Base-by-base conservation (phyloP, 2,329 filamentous ascomycete species). In the Pestalotiopsis sp. region DNA sequence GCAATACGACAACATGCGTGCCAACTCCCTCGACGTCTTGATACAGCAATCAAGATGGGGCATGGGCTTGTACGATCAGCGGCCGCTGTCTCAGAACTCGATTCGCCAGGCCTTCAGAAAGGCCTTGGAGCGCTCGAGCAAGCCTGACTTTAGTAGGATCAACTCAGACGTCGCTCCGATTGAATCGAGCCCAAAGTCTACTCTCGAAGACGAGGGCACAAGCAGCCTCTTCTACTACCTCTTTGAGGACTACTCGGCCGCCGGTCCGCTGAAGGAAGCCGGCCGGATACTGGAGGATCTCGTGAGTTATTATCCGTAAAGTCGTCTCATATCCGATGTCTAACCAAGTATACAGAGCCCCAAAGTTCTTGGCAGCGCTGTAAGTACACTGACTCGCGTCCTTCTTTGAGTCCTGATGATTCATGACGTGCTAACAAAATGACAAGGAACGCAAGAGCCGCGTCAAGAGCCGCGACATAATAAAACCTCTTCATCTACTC, bases 191-290 rank as follows among this genome's bases (percentile, higher is more conserved):
- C 71, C 69, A 61, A 61, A 64, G 22, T 69, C 69, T 7, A 72
- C 68, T 62, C 20, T 76, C 5, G 79, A 78, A 2, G 70, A 76
- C 2, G 88, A 90, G 71, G 84, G 84, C 1, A 84, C 88, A 0
- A 88, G 88, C 22, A 81, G 89, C 22, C 78, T 91, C 2, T 90
- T 91, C 77, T 91, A 90, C 75, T 91, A 90, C 72, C 78, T 91
- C 0, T 91, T 91, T 72, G 89, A 91, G 73, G 89, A 91, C 73
- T 91, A 89, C 81, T 83, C 84, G 44, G 86, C 87, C 3, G 88
- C 86, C 1, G 87, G 86, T 64, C 84, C 84, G 30, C 80, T 91
- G 13, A 85, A 82, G 10, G 74, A 70, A 1, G 82, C 82, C 72
- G 84, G 73, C 73, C 76, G 68, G 74, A 86, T 74, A 67, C 76